Evolutionary conservation across 2,329 filamentous ascomycete genomes (phyloP).

Genomic region (Ophiobolus disseminans): DNA sequence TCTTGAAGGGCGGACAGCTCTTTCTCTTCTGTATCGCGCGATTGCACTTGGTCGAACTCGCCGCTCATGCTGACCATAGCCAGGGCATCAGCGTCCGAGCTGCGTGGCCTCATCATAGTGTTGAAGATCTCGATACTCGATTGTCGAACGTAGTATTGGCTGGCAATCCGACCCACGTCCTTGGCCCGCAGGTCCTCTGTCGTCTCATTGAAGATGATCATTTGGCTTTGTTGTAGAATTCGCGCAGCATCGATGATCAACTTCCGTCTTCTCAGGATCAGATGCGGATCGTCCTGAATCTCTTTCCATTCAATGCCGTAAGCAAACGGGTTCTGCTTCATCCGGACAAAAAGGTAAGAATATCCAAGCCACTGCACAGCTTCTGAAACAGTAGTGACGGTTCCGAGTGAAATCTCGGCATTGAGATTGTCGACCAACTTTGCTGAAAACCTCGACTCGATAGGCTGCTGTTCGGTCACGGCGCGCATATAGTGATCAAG

Average conservation of each 20-base stretch:
- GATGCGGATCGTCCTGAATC: conserved; percentile 82
- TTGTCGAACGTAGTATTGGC: conserved; percentile 95
- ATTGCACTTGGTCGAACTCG: conserved; percentile 97
- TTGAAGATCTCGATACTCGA: conserved; percentile 97
- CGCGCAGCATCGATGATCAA: conserved; percentile 88
- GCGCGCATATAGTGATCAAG: conserved; percentile 88
- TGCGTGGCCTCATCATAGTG: conserved; percentile 83
- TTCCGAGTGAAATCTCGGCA: conserved; percentile 90
- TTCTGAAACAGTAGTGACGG: conserved; percentile 91
- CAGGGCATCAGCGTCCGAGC: conserved; percentile 89
- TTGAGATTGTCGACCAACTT: conserved; percentile 97
- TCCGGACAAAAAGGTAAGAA: conserved; percentile 95
- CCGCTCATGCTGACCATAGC: conserved; percentile 98
- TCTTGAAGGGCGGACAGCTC: conserved; percentile 79
- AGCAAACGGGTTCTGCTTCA: conserved; percentile 87
- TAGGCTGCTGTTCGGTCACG: conserved; percentile 94
- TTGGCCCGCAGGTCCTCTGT: conserved; percentile 94
- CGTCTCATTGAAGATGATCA: conserved; percentile 97
- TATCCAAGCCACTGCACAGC: conserved; percentile 98
- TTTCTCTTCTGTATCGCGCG: conserved; percentile 85
- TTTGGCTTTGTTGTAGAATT: conserved; percentile 89
- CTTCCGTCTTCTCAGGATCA: conserved; percentile 84
- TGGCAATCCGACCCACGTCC: conserved; percentile 94
- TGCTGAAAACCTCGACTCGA: conserved; percentile 93
- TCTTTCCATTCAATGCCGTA: conserved; percentile 98